These are phyloP conservation scores for Albifimbria verrucaria DNA, from an alignment of 2,329 filamentous ascomycete genomes.

Conservation along the genomic window DNA sequence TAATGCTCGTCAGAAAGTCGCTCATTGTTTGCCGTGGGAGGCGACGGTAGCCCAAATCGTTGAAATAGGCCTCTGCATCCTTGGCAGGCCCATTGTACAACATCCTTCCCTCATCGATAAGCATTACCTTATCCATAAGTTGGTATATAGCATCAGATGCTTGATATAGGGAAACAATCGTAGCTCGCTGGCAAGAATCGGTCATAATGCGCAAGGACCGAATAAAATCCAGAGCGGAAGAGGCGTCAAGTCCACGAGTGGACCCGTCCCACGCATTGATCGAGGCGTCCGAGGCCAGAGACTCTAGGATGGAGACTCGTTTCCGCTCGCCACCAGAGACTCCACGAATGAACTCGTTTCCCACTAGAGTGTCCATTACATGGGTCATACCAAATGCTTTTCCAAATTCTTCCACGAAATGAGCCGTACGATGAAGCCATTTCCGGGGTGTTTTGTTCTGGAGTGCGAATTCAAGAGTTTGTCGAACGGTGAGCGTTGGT, in stretches of 20 bases:
- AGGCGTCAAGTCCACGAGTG: neutral
- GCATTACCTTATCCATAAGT: slow-evolving; percentile 69
- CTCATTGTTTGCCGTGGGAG: slow-evolving; percentile 6
- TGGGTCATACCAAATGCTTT: neutral
- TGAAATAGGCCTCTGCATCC: slow-evolving; percentile 5
- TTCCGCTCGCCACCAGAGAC: neutral
- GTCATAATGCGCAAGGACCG: neutral
- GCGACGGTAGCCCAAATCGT: slow-evolving; percentile 3
- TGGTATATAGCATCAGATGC: slow-evolving; percentile 1
- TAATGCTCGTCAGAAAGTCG: slow-evolving; percentile 5
- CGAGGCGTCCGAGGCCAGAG: neutral
- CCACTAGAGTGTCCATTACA: neutral
- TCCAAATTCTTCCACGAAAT: neutral
- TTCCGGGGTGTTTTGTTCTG: neutral
- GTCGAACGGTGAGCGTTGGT: neutral
- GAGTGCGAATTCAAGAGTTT: slow-evolving; percentile 1
- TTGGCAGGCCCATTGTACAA: slow-evolving; percentile 3
- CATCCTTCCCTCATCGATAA: slow-evolving; percentile 64
- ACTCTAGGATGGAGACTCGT: neutral
- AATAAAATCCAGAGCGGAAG: neutral
- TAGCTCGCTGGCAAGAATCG: neutral
- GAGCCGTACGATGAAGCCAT: neutral
- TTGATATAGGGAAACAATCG: neutral
- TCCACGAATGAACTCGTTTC: neutral
- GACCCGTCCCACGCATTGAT: slow-evolving; percentile 1